Evolutionary conservation across 306 rosid species (phyloP), one percentile per base, ranked within the genome.

Genomic region (Cyamopsis tetragonoloba): DNA sequence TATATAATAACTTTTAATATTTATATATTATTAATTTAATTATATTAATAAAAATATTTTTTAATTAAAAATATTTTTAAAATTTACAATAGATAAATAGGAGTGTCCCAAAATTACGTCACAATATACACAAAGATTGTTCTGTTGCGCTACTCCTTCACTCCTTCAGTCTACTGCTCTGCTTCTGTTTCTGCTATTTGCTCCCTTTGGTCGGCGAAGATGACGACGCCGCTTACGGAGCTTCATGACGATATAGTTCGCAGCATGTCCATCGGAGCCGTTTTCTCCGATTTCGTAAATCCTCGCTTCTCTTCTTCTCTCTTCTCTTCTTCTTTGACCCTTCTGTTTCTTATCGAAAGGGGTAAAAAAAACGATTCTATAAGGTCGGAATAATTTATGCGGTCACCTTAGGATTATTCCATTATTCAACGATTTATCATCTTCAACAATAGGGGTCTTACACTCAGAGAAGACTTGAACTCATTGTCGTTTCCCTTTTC

Each of bases 231-330:
- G 64, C 68, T 88, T 24, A 63, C 87, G n/a, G 96, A 86, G 83
- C 87, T 89, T 15, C 85, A 88, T 77, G 95, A 88, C 28, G 87
- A 70, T 49, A 77, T 70, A 3, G 79, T 89, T 37, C 90, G 95
- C 57, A 83, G 84, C 77, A 93, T 93, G 98, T 77, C 96, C 51
- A 75, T 89, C 0, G 97, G 88, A 68, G 96, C 98, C 4, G 88
- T 93, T 23, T 88, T 93, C 82, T 81, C 98, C 4, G 98, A 93
- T 79, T 93, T 83, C 43, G 98, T 92, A 62, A 84, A 47, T 15
- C 48, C 50, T 39, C 68, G 37, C 51, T 23, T 51, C 31, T 3
- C 5, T 66, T 7, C 30, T 28, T 0, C 51, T 17, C 17, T 18
- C 54, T 2, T 9, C 24, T 34, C 13, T 27, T 9, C 8, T 41